These are phyloP conservation scores for Mortierella sp. DNA, from an alignment of 371 early-diverging fungal species.

Conservation along the genomic window DNA sequence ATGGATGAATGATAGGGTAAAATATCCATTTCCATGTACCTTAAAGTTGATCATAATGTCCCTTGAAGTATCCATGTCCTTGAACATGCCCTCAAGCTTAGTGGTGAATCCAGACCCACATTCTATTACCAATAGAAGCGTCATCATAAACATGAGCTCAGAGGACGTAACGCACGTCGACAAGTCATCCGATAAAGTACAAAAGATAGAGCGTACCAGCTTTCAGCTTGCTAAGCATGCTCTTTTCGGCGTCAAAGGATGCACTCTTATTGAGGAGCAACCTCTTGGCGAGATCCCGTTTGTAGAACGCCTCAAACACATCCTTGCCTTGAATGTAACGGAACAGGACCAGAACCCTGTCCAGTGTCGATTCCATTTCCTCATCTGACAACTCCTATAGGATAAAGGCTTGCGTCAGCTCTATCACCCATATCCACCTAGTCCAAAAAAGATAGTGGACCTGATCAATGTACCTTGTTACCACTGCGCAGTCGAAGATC, in stretches of 20 bases:
- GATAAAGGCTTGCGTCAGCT: slow-evolving; percentile 19
- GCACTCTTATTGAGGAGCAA: slow-evolving; percentile 81
- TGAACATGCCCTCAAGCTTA: slow-evolving; percentile 93
- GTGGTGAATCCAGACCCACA: slow-evolving; percentile 92
- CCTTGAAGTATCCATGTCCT: slow-evolving; percentile 83
- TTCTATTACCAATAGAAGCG: slow-evolving; percentile 59
- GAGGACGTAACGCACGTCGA: background rate
- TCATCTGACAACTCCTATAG: slow-evolving; percentile 63
- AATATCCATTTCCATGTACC: slow-evolving; percentile 50
- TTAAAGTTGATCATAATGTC: slow-evolving; percentile 73
- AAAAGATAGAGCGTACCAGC: slow-evolving; percentile 56
- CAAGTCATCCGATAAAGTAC: background rate
- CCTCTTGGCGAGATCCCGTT: slow-evolving; percentile 88
- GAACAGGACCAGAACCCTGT: slow-evolving; percentile 83
- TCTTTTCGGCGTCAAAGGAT: slow-evolving; percentile 85
- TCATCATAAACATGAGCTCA: background rate
- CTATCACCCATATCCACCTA: too few species aligned
- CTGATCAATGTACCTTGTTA: slow-evolving; percentile 54
- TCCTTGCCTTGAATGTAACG: slow-evolving; percentile 93
- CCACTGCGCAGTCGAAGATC: slow-evolving; percentile 68
- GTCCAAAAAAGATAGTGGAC: slow-evolving; percentile 23
- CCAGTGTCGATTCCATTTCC: slow-evolving; percentile 72
- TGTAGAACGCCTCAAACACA: slow-evolving; percentile 96
- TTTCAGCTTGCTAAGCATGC: slow-evolving; percentile 85
- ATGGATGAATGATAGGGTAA: too few species aligned